Evolutionary conservation across 768 basidiomycete genomes (phyloP).

Genomic region (Leccinum pellstonianum): DNA sequence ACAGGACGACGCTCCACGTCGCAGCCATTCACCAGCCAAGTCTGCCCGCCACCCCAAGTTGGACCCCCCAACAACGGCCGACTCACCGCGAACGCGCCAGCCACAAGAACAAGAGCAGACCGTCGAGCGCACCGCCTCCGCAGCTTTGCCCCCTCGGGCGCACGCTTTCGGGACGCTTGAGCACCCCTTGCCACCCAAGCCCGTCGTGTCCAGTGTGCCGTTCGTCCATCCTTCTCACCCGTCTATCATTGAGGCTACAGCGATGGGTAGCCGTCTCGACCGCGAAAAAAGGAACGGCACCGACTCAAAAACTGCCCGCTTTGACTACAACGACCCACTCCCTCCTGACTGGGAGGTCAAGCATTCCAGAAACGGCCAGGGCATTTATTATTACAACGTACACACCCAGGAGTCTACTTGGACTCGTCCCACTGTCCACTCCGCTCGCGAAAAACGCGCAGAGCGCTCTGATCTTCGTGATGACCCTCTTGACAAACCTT

Average conservation of each 20-base stretch:
- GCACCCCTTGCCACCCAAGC: constrained; percentile 72
- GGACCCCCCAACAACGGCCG: constrained; percentile 11
- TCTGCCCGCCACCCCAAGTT: constrained; percentile 11
- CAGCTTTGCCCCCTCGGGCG: constrained; percentile 23
- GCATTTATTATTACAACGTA: constrained; percentile 57
- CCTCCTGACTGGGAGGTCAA: constrained; percentile 64
- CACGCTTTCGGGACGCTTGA: constrained; percentile 35
- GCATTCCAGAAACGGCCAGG: constrained; percentile 46
- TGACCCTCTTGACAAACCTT: constrained; percentile 26
- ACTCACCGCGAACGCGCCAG: constrained; percentile 6
- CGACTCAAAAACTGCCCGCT: constrained; percentile 21
- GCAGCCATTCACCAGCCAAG: constrained; percentile 22
- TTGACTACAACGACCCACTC: constrained; percentile 37
- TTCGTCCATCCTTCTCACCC: constrained; percentile 56
- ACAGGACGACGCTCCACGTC: constrained; percentile 20
- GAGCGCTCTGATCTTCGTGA: constrained; percentile 29
- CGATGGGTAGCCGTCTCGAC: constrained; percentile 50
- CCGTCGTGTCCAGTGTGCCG: constrained; percentile 49
- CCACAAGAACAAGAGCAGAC: constrained; percentile 8
- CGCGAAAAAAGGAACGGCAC: constrained; percentile 45
- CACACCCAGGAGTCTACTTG: constrained; percentile 58
- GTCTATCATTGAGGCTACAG: constrained; percentile 58
- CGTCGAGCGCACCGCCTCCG: constrained; percentile 13
- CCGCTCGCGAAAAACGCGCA: constrained; percentile 24
- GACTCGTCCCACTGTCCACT: constrained; percentile 45